Base-by-base conservation (phyloP, 208 protist genomes). In the Trypanosoma lewisi region DNA sequence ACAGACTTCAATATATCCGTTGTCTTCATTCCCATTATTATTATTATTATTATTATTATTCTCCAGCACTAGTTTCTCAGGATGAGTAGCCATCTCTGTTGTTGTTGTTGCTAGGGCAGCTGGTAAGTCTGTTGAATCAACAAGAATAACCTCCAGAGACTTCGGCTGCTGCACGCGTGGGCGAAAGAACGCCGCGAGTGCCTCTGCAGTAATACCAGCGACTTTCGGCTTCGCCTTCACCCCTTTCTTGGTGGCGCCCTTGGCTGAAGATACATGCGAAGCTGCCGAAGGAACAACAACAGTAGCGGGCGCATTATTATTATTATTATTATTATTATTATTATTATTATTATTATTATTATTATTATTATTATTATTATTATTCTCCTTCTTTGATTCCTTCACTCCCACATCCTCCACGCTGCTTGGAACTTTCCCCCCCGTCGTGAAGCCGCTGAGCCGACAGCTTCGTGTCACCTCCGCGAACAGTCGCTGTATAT, bases 401-500 rank as follows among this genome's bases (percentile, higher is more conserved):
- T 71, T 75, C 30, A 94, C 73, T 8, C 68, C 73, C 30, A 94
- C 73, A 39, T 91, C 82, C 68, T 87, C 82, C 45, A 89, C 83
- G 27, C 75, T 78, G 39, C 73, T 79, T n/a, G 87, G 63, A 12
- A 66, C 55, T 27, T 70, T 33, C 48, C 73, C 50, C 19, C 75
- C 73, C 0, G 65, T 36, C 2, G 69, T 62, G 8, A 78, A 63
- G 7, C 75, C 70, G 39, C 69, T 80, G 14, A 93, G 77, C 5
- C 83, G 78, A 44, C 83, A 44, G 54, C 87, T 94, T 48, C 77
- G 81, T 52, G 87, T 94, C 4, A 94, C 73, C 63, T 94, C 83
- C 14, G 87, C 83, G 14, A 94, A 66, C 1, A 94, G 76, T n/a
- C 73, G 78, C 45, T 88, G 82, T 51, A 94, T 77, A 50, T 72